Evolutionary conservation across 2,329 filamentous ascomycete genomes (phyloP).

Genomic region (Apiospora koreana): DNA sequence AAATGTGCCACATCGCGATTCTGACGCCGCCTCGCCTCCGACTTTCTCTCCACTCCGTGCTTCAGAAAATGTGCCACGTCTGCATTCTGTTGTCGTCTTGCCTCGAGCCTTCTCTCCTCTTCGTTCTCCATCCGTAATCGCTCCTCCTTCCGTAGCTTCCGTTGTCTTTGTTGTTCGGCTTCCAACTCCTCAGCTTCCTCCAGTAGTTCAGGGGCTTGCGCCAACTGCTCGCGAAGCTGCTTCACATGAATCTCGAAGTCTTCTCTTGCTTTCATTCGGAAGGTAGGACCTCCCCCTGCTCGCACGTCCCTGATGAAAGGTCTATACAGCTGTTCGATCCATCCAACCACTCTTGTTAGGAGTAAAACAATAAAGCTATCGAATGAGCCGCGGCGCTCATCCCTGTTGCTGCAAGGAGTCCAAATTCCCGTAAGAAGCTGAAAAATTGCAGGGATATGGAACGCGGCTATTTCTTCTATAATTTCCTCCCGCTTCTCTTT

Average conservation of each 20-base stretch:
- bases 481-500: slow-evolving; percentile 20
- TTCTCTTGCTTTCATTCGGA: slow-evolving; percentile 5
- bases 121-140: slow-evolving; percentile 4
- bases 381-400: slow-evolving; percentile 26
- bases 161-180: slow-evolving; percentile 16
- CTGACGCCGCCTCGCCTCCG: slow-evolving; percentile 18
- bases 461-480: slow-evolving; percentile 23
- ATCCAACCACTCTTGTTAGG: slow-evolving; percentile 24
- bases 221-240: neutral
- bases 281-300: neutral
- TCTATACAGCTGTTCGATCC: slow-evolving; percentile 25
- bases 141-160: slow-evolving; percentile 18
- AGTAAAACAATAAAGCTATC: slow-evolving; percentile 25
- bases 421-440: slow-evolving; percentile 27
- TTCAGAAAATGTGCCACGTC: neutral
- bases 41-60: slow-evolving; percentile 17
- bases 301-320: slow-evolving; percentile 14
- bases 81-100: neutral
- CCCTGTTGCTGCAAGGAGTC: slow-evolving; percentile 24
- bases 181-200: slow-evolving; percentile 17
- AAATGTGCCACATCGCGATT: slow-evolving; percentile 25
- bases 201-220: slow-evolving; percentile 22
- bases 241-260: neutral
- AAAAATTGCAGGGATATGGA: slow-evolving; percentile 28
- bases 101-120: slow-evolving; percentile 8